Evolutionary conservation across 345 rosid genomes (phyloP), one percentile per base, ranked within the genome.

Genomic region (Eutrema japonicum): DNA sequence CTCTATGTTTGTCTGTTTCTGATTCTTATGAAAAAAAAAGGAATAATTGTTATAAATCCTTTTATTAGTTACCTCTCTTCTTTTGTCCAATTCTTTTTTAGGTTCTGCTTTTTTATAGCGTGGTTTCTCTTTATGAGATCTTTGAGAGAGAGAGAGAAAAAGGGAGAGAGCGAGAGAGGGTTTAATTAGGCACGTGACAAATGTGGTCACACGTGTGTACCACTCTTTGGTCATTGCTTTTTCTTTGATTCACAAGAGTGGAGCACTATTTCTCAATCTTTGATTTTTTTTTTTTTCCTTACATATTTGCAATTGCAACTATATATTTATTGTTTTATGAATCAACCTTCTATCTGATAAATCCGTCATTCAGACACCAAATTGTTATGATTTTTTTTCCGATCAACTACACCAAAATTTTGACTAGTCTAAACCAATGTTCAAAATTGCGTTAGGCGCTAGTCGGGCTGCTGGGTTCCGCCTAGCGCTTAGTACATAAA

Each of bases 121-220:
- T 59, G 57, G 32, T 10, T 43, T 50, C 27, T 68, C 64, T 43
- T 32, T 41, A 11, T 12, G 26, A 36, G 8, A 57, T 53, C 10
- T 22, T 18, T 48, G 22, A 22, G 5, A 43, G 55, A 51, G 41
- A 36, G 43, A 14, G 4, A 16, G 30, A 14, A 18, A 18, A 18
- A 18, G 18, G 18, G 0, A 18, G 18, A 18, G 55, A 51, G 41
- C 36, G 43, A 14, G 4, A 16, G 30, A 14, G 37, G 32, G n/a
- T 45, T 48, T 12, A 58, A 47, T 11, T 47, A 36, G 30, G 56
- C 70, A 64, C 70, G 70, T 72, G 77, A 35, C 56, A 72, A 46
- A 72, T 57, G 9, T 52, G 55, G 18, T 2, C 64, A 54, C 47
- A 35, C 48, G 70, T 33, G 70, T 45, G 47, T 43, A 53, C 18